Conservation (phyloP, 2,329 filamentous ascomycete genomes). For the Colletotrichum orbiculare region DNA sequence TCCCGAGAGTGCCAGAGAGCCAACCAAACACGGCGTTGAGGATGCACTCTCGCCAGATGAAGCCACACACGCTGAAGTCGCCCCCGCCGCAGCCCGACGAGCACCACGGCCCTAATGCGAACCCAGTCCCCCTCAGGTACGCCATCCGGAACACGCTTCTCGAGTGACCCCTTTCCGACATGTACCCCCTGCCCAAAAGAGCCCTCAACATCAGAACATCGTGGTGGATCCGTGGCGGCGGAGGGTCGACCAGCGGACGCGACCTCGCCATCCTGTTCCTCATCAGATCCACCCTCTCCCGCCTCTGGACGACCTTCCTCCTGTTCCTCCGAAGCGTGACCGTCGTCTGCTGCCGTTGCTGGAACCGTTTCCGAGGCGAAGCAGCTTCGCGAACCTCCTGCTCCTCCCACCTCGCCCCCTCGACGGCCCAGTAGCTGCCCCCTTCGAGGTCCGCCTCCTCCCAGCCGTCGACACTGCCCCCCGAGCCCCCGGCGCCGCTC, state of each 20-base stretch:
- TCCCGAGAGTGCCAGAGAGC: not conserved
- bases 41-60: not conserved
- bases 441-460: slow-evolving; percentile 15
- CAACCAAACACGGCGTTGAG: not conserved
- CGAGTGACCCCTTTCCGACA: not conserved
- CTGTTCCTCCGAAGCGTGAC: not conserved
- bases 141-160: slow-evolving; percentile 11
- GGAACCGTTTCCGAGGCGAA: not conserved
- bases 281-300: not conserved
- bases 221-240: not conserved
- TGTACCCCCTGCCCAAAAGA: not conserved
- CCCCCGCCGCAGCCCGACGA: not conserved
- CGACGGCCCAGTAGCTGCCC: slow-evolving; percentile 23
- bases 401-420: slow-evolving; percentile 29
- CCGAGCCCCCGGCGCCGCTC: not conserved
- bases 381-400: not conserved
- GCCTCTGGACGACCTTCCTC: not conserved
- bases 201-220: not conserved
- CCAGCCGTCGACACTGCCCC: not conserved
- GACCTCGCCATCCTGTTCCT: not conserved
- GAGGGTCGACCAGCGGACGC: slow-evolving; percentile 9
- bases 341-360: not conserved
- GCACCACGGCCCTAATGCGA: slow-evolving; percentile 3
- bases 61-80: not conserved
- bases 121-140: slow-evolving; percentile 17